Base-by-base conservation (phyloP, 805 yeast genomes). In the Metschnikowia sp. region DNA sequence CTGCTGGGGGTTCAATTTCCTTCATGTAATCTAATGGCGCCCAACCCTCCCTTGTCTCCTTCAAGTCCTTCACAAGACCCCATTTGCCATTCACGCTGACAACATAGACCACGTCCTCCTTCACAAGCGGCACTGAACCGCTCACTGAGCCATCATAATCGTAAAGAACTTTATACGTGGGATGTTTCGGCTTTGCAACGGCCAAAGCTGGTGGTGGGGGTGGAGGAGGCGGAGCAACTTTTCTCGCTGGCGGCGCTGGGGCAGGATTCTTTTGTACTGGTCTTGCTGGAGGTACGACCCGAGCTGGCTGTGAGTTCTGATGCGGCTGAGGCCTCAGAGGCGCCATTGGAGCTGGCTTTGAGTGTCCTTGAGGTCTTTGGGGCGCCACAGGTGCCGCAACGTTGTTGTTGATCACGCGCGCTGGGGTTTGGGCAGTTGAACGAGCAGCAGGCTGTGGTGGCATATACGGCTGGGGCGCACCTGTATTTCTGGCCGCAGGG, bases 1-100 rank as follows among this genome's bases (percentile, higher is more conserved):
- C 54, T 0, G 72, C 66, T 33, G 84, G 81, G 10, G 79, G 76
- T 3, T 66, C 78, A 53, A 79, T 78, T 50, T 79, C 81, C 18
- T 74, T 82, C 60, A 92, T 81, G 63, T 91, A 94, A n/a, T 91
- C 87, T 19, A 94, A 85, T 11, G 99, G 99, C 10, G 94, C 92
- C 99, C 99, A 94, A 5, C 99, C 99, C 64, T 90, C 94, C 47
- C 73, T 78, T 1, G 84, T 61, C 36, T 87, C 94, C 59, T 86
- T 91, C 51, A 84, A 64, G 32, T 81, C 75, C 63, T 86, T 86
- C 9, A 90, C 97, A 48, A 94, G 75, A 58, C 96, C 92, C 99
- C 99, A 94, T 13, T 97, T 96, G 52, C 88, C 91, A 39, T 84
- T 82, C 48, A 85, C 88, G 60, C 79, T 84, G 3, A 83, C 70